phyloP scores from a whole-genome alignment of 768 basidiomycete species.

The Trametes cinnabarina region DNA sequence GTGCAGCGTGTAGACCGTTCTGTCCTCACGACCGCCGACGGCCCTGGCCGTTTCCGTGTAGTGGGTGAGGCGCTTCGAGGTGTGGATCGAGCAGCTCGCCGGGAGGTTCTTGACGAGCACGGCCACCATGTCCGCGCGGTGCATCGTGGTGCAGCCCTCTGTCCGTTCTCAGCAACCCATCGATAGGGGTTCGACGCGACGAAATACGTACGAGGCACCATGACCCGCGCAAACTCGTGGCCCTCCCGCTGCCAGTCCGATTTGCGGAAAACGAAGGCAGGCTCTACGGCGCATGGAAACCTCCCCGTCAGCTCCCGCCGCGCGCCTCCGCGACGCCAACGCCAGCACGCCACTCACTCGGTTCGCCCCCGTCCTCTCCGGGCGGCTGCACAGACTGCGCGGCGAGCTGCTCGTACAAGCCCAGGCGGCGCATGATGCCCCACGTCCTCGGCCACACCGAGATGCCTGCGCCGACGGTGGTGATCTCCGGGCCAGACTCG shows the following conservation, averaged over 20 bases:
- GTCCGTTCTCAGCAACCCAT: neutral
- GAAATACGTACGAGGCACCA: constrained; percentile 22
- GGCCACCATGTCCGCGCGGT: constrained; percentile 28
- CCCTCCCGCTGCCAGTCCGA: constrained; percentile 22
- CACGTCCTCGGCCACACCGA: constrained; percentile 47
- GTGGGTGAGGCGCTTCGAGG: constrained; percentile 21
- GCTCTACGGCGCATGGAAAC: constrained; percentile 4
- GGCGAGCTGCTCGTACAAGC: constrained; percentile 29
- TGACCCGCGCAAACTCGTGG: constrained; percentile 19
- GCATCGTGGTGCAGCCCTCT: constrained; percentile 28
- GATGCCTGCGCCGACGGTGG: constrained; percentile 42
- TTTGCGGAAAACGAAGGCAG: constrained; percentile 25
- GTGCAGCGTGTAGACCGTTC: constrained; percentile 14
- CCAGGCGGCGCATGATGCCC: constrained; percentile 44
- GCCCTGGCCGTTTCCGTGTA: constrained; percentile 15
- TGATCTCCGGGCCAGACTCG: constrained; percentile 43
- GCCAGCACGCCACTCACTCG: neutral
- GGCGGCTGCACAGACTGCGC: constrained; percentile 17
- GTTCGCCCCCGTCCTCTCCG: neutral
- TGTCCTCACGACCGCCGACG: neutral
- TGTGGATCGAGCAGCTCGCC: constrained; percentile 17
- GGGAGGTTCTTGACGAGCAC: constrained; percentile 24
- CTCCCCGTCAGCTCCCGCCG: neutral
- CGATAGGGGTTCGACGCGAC: too few species aligned
- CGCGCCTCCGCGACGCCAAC: neutral